Conservation (phyloP, 768 basidiomycete species). For the Boletus tylopilopsis region DNA sequence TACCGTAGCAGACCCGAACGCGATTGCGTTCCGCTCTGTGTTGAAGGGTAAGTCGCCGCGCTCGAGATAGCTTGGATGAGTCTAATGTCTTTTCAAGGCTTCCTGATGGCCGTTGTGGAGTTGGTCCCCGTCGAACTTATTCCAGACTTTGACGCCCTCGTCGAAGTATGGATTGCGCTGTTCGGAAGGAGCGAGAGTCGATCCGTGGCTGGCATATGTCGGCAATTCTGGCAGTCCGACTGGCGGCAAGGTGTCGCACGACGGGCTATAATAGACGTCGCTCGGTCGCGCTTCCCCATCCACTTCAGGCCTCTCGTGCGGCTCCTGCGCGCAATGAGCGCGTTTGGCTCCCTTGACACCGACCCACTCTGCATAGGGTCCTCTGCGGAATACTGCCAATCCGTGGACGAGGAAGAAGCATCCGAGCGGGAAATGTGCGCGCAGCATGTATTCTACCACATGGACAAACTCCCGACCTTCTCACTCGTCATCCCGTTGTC, state of each 20-base stretch:
- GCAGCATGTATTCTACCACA: slow-evolving; percentile 70
- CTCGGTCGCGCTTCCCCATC: slow-evolving; percentile 79
- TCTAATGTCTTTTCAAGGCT: slow-evolving; percentile 46
- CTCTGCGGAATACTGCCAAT: slow-evolving; percentile 41
- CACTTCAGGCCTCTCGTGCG: slow-evolving; percentile 66
- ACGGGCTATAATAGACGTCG: slow-evolving; percentile 78
- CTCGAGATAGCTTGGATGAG: background rate
- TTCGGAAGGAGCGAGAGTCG: slow-evolving; percentile 67
- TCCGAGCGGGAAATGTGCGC: slow-evolving; percentile 59
- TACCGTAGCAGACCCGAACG: slow-evolving; percentile 69
- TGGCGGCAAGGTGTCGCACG: slow-evolving; percentile 65
- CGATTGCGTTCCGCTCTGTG: slow-evolving; percentile 75
- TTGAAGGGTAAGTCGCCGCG: slow-evolving; percentile 61
- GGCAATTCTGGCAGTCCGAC: slow-evolving; percentile 82
- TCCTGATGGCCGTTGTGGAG: slow-evolving; percentile 72
- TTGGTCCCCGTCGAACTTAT: slow-evolving; percentile 74
- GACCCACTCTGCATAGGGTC: slow-evolving; percentile 54
- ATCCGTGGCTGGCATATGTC: slow-evolving; percentile 65
- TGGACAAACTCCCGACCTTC: slow-evolving; percentile 67
- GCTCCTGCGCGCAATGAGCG: slow-evolving; percentile 74
- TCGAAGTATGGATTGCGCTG: slow-evolving; percentile 76
- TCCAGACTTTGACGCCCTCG: slow-evolving; percentile 64
- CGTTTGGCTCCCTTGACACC: slow-evolving; percentile 71
- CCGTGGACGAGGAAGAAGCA: slow-evolving; percentile 36
- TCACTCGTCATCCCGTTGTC: slow-evolving; percentile 68